A percentile compares a stretch with the other conserved stretches of the same genome.
phyloP scores from a whole-genome alignment of 805 yeast species.

The Lachancea fermentati region DNA sequence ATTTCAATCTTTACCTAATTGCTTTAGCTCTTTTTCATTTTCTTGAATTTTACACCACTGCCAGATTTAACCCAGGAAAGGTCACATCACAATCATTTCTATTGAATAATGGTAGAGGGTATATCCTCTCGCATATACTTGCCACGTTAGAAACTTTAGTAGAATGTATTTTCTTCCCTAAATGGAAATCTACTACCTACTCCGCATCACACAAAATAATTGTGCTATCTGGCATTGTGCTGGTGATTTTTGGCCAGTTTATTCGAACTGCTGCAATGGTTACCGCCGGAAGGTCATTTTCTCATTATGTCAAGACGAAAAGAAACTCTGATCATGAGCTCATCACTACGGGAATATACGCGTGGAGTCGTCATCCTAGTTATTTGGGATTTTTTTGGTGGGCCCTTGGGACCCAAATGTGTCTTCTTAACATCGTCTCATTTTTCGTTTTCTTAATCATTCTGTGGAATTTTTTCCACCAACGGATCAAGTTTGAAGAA shows the following conservation, averaged over 20 bases:
- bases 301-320: slow-evolving; percentile 62
- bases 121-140: slow-evolving; percentile 49
- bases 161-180: slow-evolving; percentile 40
- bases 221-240: slow-evolving; percentile 41
- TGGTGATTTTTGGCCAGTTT: slow-evolving; percentile 57
- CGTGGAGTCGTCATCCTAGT: slow-evolving; percentile 74
- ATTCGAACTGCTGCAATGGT: slow-evolving; percentile 76
- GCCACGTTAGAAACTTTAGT: slow-evolving; percentile 48
- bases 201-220: slow-evolving; percentile 10
- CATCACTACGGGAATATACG: slow-evolving; percentile 71
- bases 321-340: slow-evolving; percentile 54
- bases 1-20: slow-evolving; percentile 44
- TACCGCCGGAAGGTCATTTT: slow-evolving; percentile 81
- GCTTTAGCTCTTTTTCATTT: slow-evolving; percentile 65
- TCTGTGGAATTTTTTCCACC: slow-evolving; percentile 62
- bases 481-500: slow-evolving; percentile 72
- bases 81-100: slow-evolving; percentile 68
- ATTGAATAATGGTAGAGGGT: slow-evolving; percentile 56
- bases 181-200: slow-evolving; percentile 22
- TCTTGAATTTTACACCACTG: slow-evolving; percentile 77
- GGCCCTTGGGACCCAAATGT: slow-evolving; percentile 81
- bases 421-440: slow-evolving; percentile 62
- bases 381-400: slow-evolving; percentile 90
- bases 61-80: slow-evolving; percentile 59
- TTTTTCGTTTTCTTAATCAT: slow-evolving; percentile 47